Percentiles rank a stretch among this genome's conserved stretches.
Evolutionary conservation across 257 asterid species (phyloP).

Genomic region (Orobanche coerulescens): DNA sequence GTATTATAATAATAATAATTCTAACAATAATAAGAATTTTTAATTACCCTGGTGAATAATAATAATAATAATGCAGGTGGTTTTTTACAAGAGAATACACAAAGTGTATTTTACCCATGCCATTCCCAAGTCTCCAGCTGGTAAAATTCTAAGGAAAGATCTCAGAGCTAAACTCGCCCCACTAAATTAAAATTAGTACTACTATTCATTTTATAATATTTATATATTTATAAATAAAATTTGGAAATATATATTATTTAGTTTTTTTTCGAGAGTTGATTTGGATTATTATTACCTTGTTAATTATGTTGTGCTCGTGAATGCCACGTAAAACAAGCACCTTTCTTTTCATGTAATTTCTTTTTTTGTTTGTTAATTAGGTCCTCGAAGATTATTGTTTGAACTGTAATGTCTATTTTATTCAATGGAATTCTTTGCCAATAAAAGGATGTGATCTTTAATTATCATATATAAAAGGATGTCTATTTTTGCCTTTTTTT

Average conservation of each 20-base stretch:
- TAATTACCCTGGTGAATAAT: neutral
- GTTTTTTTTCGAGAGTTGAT: neutral
- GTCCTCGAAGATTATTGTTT: neutral
- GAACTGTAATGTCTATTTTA: constrained; percentile 6
- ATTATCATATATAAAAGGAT: too few species aligned
- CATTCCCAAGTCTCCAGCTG: constrained; percentile 82
- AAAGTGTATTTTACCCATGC: constrained; percentile 68
- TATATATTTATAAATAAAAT: neutral
- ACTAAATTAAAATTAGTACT: too few species aligned
- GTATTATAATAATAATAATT: too few species aligned
- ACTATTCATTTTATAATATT: neutral
- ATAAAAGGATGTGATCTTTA: neutral
- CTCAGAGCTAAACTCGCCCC: constrained; percentile 57
- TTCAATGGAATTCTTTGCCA: neutral
- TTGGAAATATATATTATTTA: constrained; percentile 10
- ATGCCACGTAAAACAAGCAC: neutral
- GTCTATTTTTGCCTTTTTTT: too few species aligned
- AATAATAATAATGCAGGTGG: too few species aligned
- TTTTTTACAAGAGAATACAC: constrained; percentile 76
- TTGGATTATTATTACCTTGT: neutral
- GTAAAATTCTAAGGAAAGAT: constrained; percentile 80
- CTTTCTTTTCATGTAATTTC: neutral
- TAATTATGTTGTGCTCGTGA: neutral
- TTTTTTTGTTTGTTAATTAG: neutral
- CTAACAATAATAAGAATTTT: too few species aligned